Evolutionary conservation across 306 rosid species (phyloP), one percentile per base, ranked within the genome.

Genomic region (Phaseolus lunatus): DNA sequence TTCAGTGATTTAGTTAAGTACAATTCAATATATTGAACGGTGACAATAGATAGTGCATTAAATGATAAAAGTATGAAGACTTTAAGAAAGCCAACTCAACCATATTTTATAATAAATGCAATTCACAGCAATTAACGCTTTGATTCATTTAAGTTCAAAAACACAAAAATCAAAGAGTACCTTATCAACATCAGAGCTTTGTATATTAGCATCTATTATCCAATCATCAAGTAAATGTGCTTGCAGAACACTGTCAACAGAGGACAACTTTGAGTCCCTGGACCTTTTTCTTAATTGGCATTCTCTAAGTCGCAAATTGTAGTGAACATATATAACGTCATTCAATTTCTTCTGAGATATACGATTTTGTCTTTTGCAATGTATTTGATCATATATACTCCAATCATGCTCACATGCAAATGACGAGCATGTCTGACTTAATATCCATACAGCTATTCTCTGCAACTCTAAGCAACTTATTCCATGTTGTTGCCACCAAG

Each of bases 401-500:
- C 96, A 90, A 67, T 88, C 85, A 70, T 92, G 98, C 71, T 92
- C 97, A 77, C 92, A 90, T 44, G 85, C 90, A 74, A 83, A 78
- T 59, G 96, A 84, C 3, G 95, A 90, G 87, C 98, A 92, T 23
- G 98, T 90, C 88, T 94, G 98, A 87, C 97, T 94, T 77, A 90
- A 82, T 87, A 92, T 84, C 72, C 96, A 92, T 22, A 94, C 94
- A 13, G 98, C 97, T 79, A 94, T 87, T 48, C 88, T 88, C 85
- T 90, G 98, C 88, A 94, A 85, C 85, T 94, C 97, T 41, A 90
- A 85, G 89, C 97, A 94, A 84, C 94, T 86, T 86, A 94, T 94
- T 86, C 98, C 97, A 82, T 94, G 98, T 69, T 94, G 97, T 87
- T 92, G 97, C 98, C 98, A 94, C 98, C 98, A 94, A 23, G 97